Conservation (phyloP, 805 yeast genomes). For the Candida ascalaphidarum region DNA sequence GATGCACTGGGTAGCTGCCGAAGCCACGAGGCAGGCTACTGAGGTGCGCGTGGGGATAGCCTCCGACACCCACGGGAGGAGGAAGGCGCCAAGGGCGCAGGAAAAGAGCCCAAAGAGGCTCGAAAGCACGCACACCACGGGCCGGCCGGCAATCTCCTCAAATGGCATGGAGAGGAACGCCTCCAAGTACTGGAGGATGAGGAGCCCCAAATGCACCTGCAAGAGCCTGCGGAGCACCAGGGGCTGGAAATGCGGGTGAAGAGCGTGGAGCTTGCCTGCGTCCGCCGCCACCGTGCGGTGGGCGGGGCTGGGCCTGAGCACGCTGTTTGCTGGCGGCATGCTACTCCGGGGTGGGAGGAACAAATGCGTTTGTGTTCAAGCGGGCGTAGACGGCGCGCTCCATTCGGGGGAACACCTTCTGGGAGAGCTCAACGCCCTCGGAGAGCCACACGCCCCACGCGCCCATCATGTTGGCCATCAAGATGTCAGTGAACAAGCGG, state of each 20-base stretch:
- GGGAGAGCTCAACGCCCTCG: constrained; percentile 60
- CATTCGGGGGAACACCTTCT: constrained; percentile 40
- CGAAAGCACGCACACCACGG: too few species aligned
- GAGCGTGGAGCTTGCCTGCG: too few species aligned
- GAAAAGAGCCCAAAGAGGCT: too few species aligned
- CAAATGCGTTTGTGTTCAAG: constrained; percentile 8
- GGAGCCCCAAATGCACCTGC: too few species aligned
- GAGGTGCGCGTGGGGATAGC: constrained; percentile 10
- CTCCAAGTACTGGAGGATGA: too few species aligned
- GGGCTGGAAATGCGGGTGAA: too few species aligned
- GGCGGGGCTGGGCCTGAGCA: too few species aligned
- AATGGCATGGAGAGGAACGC: too few species aligned
- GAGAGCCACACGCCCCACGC: constrained; percentile 76
- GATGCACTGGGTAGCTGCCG: constrained; percentile 10
- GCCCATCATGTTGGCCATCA: constrained; percentile 94
- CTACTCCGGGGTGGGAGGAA: constrained; percentile 10
- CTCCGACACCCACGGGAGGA: constrained; percentile 13
- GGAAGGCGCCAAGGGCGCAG: constrained; percentile 11
- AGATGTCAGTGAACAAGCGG: constrained; percentile 79
- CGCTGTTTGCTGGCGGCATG: too few species aligned
- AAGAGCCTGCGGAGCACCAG: too few species aligned
- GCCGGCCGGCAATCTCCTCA: too few species aligned
- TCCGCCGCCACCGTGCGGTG: too few species aligned
- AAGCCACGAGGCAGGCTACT: constrained; percentile 8
- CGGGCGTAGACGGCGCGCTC: constrained; percentile 37